Conservation (phyloP, 2,329 filamentous ascomycete genomes). For the Arthroderma uncinatum region DNA sequence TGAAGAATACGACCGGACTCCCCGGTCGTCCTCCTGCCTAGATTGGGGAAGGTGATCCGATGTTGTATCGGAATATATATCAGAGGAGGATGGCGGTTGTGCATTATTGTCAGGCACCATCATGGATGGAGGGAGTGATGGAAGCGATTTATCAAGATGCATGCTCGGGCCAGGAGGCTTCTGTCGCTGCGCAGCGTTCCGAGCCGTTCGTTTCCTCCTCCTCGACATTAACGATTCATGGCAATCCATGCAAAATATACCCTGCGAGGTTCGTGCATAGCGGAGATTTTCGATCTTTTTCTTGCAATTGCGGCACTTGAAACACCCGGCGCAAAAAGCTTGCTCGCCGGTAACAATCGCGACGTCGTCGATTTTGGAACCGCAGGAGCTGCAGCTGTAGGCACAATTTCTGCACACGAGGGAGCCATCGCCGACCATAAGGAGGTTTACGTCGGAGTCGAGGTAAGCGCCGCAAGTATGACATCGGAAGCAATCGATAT, state of each 20-base stretch:
- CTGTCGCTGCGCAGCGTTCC: constrained; percentile 20
- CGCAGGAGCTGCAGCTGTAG: constrained; percentile 93
- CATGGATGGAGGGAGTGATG: constrained; percentile 61
- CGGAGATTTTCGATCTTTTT: constrained; percentile 96
- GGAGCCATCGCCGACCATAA: constrained; percentile 92
- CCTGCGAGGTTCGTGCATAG: constrained; percentile 94
- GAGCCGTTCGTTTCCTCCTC: constrained; percentile 55
- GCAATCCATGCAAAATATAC: constrained; percentile 98
- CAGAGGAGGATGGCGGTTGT: constrained; percentile 35
- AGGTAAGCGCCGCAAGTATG: constrained; percentile 90
- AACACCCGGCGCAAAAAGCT: constrained; percentile 94
- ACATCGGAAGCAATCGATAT: constrained; percentile 97
- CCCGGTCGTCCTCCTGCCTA: constrained; percentile 19
- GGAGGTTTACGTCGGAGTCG: constrained; percentile 94
- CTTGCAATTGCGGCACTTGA: constrained; percentile 96
- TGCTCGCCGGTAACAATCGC: constrained; percentile 96
- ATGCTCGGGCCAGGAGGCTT: constrained; percentile 30
- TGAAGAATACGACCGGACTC: constrained; percentile 19
- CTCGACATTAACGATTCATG: constrained; percentile 96
- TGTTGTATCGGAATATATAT: constrained; percentile 51
- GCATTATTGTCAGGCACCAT: constrained; percentile 36
- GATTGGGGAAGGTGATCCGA: constrained; percentile 20
- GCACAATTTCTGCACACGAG: constrained; percentile 99
- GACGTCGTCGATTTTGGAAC: constrained; percentile 95
- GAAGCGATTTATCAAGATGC: constrained; percentile 82